Conservation (phyloP, 176 grass and related monocot genomes). For the Elymus sibiricus region DNA sequence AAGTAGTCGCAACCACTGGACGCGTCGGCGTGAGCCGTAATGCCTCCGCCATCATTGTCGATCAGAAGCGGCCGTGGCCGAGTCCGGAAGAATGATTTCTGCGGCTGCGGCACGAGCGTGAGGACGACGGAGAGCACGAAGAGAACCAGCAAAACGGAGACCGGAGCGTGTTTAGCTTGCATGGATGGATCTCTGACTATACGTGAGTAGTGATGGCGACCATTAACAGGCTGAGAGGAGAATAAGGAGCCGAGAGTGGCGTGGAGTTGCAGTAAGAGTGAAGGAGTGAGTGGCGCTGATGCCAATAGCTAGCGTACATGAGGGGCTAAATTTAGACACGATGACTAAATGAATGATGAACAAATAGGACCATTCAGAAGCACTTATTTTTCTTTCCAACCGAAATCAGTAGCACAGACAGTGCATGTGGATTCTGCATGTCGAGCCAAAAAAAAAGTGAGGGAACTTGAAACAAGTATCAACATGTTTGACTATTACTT, state of each 20-base stretch:
- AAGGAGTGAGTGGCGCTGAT: neutral
- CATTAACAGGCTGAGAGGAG: neutral
- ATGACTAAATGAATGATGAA: neutral
- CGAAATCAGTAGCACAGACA: too few species aligned
- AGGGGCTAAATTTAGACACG: neutral
- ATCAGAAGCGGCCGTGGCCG: neutral
- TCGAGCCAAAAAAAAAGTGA: too few species aligned
- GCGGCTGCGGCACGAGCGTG: neutral
- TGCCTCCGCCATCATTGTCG: neutral
- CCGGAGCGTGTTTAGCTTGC: conserved; percentile 18
- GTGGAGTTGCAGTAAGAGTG: neutral
- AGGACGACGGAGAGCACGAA: conserved; percentile 8
- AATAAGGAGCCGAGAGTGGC: neutral
- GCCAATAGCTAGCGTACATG: neutral
- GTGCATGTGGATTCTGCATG: too few species aligned
- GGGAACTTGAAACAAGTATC: too few species aligned
- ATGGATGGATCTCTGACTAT: neutral
- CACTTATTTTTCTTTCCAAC: too few species aligned
- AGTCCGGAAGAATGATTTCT: neutral
- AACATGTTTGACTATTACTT: too few species aligned
- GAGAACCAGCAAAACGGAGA: conserved; percentile 14
- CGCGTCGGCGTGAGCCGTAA: neutral
- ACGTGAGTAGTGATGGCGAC: neutral
- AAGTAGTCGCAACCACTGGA: conserved; percentile 35
- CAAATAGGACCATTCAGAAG: neutral